Evolutionary conservation across 495 filamentous ascomycete species (phyloP), one percentile per base, ranked within the genome.

Genomic region (Aspergillus funiculosus): DNA sequence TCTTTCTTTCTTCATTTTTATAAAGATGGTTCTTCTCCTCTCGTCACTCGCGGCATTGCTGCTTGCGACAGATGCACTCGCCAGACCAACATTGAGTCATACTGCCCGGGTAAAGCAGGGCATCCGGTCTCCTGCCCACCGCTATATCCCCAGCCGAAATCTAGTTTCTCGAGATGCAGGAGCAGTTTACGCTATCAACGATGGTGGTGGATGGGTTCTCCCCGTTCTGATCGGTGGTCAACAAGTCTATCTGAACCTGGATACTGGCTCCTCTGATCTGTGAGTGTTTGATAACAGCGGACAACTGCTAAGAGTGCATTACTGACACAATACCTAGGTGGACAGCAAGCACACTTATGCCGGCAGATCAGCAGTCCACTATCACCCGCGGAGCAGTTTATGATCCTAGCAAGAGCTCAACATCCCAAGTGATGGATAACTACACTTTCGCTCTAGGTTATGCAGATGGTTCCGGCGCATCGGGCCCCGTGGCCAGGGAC

Each of bases 261-360:
- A 47, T 20, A 47, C 44, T 13, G 44, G 44, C 18, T 47, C 44
- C 21, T 47, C 44, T 10, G 44, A 47, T 15, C 26, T 47, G 44
- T 47, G 34, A 5, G 44, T 18, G 13, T 6, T 40, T 7, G 20
- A 6, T n/a, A 10, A 4, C 35, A 38, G n/a, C n/a, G n/a, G n/a
- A n/a, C n/a, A n/a, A n/a, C n/a, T 28, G 27, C 27, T 42, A 31
- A 42, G 17, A 4, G 22, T 10, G 22, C n/a, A n/a, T n/a, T n/a
- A n/a, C n/a, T n/a, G n/a, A n/a, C n/a, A n/a, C n/a, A 9, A 11
- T 4, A 9, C 4, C 25, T 20, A 45, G 44, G 20, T 47, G 44
- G 44, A 37, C 35, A 11, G 36, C 44, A 25, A 47, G 44, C 27
- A 25, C 18, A 8, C 20, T 39, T 6, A 47, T 47, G 44, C 44